A percentile compares a stretch with the other conserved stretches of the same genome.
Evolutionary conservation across 2,329 filamentous ascomycete species (phyloP).

Genomic region (Ustulina deusta): DNA sequence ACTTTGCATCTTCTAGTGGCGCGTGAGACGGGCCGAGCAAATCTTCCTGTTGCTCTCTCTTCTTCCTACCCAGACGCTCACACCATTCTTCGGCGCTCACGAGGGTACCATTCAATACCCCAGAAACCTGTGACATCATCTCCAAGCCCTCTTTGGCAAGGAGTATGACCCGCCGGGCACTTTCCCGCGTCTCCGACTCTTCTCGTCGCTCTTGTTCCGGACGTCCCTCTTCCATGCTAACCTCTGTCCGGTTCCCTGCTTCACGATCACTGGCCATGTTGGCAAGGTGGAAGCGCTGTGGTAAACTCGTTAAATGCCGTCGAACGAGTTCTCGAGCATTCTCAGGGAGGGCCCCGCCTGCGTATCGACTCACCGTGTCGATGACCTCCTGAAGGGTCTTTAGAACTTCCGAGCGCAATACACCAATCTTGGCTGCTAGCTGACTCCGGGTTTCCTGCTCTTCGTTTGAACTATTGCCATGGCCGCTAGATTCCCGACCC

Average conservation of each 20-base stretch:
- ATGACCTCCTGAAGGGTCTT: constrained; percentile 85
- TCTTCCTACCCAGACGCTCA: constrained; percentile 73
- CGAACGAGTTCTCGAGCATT: constrained; percentile 88
- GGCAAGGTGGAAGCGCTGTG: constrained; percentile 83
- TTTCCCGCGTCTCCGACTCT: constrained; percentile 62
- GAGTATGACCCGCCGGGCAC: constrained; percentile 82
- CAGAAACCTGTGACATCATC: constrained; percentile 92
- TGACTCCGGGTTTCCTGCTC: constrained; percentile 59
- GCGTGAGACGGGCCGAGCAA: constrained; percentile 40
- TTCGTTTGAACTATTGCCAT: constrained; percentile 40
- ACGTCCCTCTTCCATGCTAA: constrained; percentile 52
- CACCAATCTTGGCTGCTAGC: constrained; percentile 73
- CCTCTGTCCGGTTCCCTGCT: constrained; percentile 39
- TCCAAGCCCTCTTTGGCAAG: constrained; percentile 91
- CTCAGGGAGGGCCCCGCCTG: constrained; percentile 89
- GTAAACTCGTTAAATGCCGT: constrained; percentile 84
- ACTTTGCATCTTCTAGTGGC: constrained; percentile 45
- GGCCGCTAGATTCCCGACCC: constrained; percentile 41
- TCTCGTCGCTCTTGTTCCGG: constrained; percentile 57
- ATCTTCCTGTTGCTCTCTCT: constrained; percentile 50
- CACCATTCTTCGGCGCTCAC: constrained; percentile 94
- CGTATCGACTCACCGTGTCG: constrained; percentile 86
- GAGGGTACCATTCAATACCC: constrained; percentile 89
- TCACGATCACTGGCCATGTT: constrained; percentile 60
- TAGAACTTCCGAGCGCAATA: constrained; percentile 77